Conservation (phyloP, 2,329 filamentous ascomycete species). For the Diaporthe sp. region DNA sequence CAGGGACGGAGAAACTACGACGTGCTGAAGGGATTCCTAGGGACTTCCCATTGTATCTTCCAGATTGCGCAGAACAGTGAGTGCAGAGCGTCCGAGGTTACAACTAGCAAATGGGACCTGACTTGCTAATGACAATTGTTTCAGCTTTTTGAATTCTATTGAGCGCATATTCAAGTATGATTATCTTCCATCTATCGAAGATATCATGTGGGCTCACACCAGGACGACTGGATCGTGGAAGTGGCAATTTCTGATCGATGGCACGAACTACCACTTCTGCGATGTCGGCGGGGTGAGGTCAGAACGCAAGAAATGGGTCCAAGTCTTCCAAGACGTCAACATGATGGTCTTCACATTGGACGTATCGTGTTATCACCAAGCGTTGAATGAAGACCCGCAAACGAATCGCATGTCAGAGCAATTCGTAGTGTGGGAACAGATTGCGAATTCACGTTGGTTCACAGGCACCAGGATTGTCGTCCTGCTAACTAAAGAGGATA, state of each 20-base stretch:
- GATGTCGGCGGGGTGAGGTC: not conserved
- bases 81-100: not conserved
- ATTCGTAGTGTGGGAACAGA: not conserved
- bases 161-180: not conserved
- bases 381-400: not conserved
- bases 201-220: conserved; percentile 11
- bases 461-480: not conserved
- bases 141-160: conserved; percentile 13
- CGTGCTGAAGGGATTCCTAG: not conserved
- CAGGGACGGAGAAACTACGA: not conserved
- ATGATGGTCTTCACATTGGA: conserved; percentile 10
- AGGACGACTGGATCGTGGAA: not conserved
- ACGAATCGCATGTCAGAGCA: not conserved
- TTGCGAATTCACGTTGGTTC: not conserved
- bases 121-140: not conserved
- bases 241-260: not conserved
- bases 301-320: not conserved
- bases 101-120: not conserved
- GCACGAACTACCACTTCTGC: not conserved
- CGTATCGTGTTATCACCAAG: conserved; percentile 22
- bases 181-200: conserved; percentile 13
- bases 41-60: conserved; percentile 1
- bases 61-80: conserved; percentile 1
- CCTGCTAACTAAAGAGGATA: conserved; percentile 9
- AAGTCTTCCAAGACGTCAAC: not conserved